Evolutionary conservation across 2,329 filamentous ascomycete genomes (phyloP), one percentile per base, ranked within the genome.

Genomic region (Fusarium kyushuense): DNA sequence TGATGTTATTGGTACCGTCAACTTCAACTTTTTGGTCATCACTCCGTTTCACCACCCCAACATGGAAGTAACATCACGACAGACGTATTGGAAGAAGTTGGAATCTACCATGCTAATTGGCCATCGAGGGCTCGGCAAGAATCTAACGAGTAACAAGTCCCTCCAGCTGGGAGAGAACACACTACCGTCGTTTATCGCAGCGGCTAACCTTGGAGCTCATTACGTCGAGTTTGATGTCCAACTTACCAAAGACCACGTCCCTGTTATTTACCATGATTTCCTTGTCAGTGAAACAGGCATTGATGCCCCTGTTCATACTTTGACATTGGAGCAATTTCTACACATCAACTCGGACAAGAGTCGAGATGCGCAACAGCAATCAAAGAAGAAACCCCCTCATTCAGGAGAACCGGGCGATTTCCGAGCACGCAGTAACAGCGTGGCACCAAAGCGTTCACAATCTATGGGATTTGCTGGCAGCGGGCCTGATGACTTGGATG

Each of bases 261-360:
- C 96, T 0, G 95, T 99, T 69, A 97, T 99, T 74, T 99, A 99
- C 76, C 96, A 99, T 76, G 96, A 99, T 78, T 99, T 99, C 75
- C 84, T 98, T 16, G 96, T 99, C 77, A 97, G 94, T 76, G 96
- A 99, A 80, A 98, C 96, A 0, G 96, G 96, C 12, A 96, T 97
- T 54, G 96, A 99, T 76, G 96, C 96, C 0, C 96, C 96, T 0
- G 95, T 99, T 3, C 96, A 99, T 76, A 97, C 93, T 0, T 83
- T 99, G 67, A 99, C 96, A 0, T 82, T 98, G 6, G 95, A 99
- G 75, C 96, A 97, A 84, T 98, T 98, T 76, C 85, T 98, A 21
- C 93, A 97, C 76, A 90, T 97, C 72, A 94, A 93, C 76, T 80
- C 85, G 0, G 85, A 86, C 74, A 84, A 81, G 66, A 72, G 47